These are phyloP conservation scores for Cercis canadensis DNA, from an alignment of 306 rosid genomes.

Conservation along the genomic window DNA sequence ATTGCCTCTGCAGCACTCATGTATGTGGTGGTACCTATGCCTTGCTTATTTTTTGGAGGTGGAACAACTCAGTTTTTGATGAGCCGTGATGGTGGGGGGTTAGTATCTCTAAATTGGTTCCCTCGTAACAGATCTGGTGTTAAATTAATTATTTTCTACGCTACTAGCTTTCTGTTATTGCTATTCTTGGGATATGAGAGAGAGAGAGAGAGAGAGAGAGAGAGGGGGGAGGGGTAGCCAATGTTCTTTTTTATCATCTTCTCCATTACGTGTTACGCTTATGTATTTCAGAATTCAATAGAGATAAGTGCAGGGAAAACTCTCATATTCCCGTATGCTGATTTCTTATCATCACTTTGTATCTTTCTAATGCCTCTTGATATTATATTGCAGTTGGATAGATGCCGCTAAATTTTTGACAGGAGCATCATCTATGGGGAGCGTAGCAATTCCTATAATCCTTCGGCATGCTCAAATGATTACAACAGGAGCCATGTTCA, in stretches of 20 bases:
- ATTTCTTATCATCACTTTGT: not conserved
- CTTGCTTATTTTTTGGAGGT: conserved; percentile 96
- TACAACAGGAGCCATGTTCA: conserved; percentile 94
- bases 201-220: no score
- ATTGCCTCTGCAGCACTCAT: conserved; percentile 73
- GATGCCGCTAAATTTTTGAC: conserved; percentile 96
- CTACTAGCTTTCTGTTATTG: no score
- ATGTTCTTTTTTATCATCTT: not conserved
- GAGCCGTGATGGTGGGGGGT: conserved; percentile 79
- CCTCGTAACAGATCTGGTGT: not conserved
- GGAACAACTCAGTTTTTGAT: conserved; percentile 84
- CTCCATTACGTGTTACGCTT: conserved; percentile 4
- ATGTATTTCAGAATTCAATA: conserved; percentile 8
- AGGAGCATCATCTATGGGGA: conserved; percentile 89
- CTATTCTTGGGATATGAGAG: no score
- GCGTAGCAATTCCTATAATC: conserved; percentile 93
- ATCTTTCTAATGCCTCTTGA: conserved; percentile 1
- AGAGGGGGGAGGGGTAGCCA: no score
- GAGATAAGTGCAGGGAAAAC: not conserved
- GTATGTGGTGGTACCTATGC: conserved; percentile 93
- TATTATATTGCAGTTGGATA: conserved; percentile 74
- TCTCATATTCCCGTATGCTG: not conserved
- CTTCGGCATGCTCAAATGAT: conserved; percentile 92
- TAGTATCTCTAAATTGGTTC: conserved; percentile 32
- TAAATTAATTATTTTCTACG: not conserved